These are phyloP conservation scores for Citrus hindsii DNA, from an alignment of 345 rosid genomes.

Conservation along the genomic window DNA sequence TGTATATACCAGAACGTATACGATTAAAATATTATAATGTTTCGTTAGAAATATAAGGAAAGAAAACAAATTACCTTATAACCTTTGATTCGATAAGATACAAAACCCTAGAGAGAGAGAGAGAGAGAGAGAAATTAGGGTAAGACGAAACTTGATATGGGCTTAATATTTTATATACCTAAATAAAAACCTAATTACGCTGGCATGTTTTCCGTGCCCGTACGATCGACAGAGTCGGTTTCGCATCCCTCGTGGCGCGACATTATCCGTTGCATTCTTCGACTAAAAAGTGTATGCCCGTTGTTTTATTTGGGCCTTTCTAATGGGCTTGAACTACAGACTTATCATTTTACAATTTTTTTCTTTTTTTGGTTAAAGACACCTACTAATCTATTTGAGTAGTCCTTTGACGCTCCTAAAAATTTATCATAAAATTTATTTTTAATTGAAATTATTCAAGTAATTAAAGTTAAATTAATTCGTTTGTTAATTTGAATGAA, in stretches of 20 bases:
- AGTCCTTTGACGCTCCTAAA: too few species aligned
- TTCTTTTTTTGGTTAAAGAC: too few species aligned
- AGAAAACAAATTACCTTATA: conserved; percentile 4
- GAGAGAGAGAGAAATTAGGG: too few species aligned
- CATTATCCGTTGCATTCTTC: background rate
- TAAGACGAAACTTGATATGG: too few species aligned
- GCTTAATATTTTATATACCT: background rate
- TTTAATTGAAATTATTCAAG: too few species aligned
- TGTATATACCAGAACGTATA: background rate
- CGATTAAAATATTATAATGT: too few species aligned
- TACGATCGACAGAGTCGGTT: background rate
- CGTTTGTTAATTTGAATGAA: too few species aligned
- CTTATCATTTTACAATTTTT: too few species aligned
- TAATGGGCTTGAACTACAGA: background rate
- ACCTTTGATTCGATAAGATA: background rate
- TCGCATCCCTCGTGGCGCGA: background rate
- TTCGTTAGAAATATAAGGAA: background rate
- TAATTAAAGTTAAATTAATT: too few species aligned
- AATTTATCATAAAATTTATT: too few species aligned
- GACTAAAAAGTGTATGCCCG: background rate
- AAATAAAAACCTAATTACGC: background rate
- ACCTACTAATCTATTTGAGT: too few species aligned
- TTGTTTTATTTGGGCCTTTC: background rate
- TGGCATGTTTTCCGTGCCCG: background rate
- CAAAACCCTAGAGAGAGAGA: conserved; percentile 7